A percentile compares a stretch with the other conserved stretches of the same genome.
phyloP scores from a whole-genome alignment of 2,329 filamentous ascomycete species.

The Aureobasidium mangrovei region DNA sequence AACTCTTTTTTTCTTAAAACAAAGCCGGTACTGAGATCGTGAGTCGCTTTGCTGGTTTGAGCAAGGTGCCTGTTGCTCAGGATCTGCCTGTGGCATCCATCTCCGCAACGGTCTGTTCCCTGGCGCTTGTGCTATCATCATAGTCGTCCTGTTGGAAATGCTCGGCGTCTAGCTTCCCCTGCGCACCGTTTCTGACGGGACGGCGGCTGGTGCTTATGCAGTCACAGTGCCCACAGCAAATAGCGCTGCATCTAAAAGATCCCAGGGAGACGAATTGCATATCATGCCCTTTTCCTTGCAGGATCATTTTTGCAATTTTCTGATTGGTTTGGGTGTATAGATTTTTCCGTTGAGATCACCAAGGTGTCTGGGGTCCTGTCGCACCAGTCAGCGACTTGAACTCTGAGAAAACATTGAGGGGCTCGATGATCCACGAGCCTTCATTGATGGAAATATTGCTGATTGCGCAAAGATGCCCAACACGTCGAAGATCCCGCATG shows the following conservation, averaged over 20 bases:
- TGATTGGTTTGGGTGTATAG: slow-evolving; percentile 7
- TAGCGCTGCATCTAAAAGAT: slow-evolving; percentile 10
- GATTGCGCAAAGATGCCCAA: slow-evolving; percentile 12
- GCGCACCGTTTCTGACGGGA: neutral
- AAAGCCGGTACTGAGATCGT: slow-evolving; percentile 2
- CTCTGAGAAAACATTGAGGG: neutral
- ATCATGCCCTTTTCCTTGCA: neutral
- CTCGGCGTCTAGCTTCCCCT: neutral
- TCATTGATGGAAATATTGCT: slow-evolving; percentile 1
- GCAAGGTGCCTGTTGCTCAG: neutral
- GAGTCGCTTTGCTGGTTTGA: slow-evolving; percentile 9
- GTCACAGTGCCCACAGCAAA: slow-evolving; percentile 6
- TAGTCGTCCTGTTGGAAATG: neutral
- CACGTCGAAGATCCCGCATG: slow-evolving; percentile 4
- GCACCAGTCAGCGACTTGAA: slow-evolving; percentile 5
- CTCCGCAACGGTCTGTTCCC: neutral
- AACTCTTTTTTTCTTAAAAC: neutral
- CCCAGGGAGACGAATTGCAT: neutral
- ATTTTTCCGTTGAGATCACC: slow-evolving; percentile 5
- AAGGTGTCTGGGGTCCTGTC: neutral
- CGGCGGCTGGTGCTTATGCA: neutral
- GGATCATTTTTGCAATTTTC: slow-evolving; percentile 1
- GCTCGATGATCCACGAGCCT: slow-evolving; percentile 1
- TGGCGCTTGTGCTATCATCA: neutral
- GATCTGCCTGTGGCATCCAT: neutral